Conservation (phyloP, 148 eudicot genomes). For the Rhododendron griersonianum region DNA sequence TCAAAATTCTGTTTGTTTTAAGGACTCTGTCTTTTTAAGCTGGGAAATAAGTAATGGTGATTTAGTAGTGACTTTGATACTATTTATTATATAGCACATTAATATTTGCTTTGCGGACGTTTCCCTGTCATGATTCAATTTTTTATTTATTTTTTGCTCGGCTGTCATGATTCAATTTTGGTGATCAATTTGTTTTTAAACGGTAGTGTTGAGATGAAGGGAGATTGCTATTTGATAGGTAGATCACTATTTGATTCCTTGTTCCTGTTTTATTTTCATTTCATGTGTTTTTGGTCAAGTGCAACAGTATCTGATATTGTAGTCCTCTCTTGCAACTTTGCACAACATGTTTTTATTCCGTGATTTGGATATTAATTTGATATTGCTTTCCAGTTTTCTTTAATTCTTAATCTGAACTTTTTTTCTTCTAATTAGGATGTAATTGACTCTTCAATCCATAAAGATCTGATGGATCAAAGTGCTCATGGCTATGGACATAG, state of each 20-base stretch:
- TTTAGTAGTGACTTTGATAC: not conserved
- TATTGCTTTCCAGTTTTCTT: not conserved
- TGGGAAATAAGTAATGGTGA: not conserved
- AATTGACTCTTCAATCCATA: constrained; percentile 31
- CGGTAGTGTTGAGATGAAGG: not conserved
- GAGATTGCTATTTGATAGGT: not conserved
- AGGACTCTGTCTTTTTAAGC: not conserved
- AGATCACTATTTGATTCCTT: not conserved
- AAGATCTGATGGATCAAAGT: constrained; percentile 25
- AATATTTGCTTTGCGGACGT: not conserved
- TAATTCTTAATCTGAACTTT: not conserved
- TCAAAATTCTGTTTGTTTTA: not conserved
- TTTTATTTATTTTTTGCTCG: too few species aligned
- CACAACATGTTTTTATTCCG: not conserved
- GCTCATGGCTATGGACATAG: constrained; percentile 39
- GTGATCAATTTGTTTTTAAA: not conserved
- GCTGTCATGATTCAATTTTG: not conserved
- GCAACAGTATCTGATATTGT: not conserved
- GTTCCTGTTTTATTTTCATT: not conserved
- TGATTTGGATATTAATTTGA: not conserved
- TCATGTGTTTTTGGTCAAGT: not conserved
- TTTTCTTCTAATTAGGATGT: constrained; percentile 35
- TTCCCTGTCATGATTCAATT: not conserved
- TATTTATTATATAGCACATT: not conserved
- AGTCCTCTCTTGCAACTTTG: not conserved